phyloP scores from a whole-genome alignment of 2,329 filamentous ascomycete species.

The Magnaporthiopsis incrustans region DNA sequence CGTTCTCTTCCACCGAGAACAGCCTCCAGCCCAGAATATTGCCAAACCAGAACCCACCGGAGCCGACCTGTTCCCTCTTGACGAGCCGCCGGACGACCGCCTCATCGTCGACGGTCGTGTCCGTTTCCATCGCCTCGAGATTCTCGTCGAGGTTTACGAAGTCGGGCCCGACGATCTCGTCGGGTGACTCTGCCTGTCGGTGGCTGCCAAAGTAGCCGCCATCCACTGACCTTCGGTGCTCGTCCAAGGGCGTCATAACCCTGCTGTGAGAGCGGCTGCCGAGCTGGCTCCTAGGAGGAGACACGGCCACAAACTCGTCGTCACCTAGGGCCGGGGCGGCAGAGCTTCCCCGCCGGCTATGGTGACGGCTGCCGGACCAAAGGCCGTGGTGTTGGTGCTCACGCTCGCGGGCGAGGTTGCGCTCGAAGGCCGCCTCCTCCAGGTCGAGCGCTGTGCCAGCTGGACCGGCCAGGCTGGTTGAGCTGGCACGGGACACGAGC shows the following conservation, averaged over 20 bases:
- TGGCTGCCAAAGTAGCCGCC: slow-evolving; percentile 24
- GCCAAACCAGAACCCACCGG: slow-evolving; percentile 49
- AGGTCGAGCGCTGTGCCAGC: slow-evolving; percentile 33
- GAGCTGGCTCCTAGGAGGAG: slow-evolving; percentile 34
- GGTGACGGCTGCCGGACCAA: slow-evolving; percentile 30
- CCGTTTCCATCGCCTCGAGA: slow-evolving; percentile 39
- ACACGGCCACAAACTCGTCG: slow-evolving; percentile 22
- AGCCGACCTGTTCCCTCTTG: slow-evolving; percentile 38
- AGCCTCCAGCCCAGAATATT: slow-evolving; percentile 51
- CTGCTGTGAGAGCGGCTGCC: slow-evolving; percentile 40
- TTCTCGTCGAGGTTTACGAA: slow-evolving; percentile 56
- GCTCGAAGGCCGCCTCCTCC: slow-evolving; percentile 41
- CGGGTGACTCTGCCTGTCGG: slow-evolving; percentile 21
- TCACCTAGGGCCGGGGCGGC: slow-evolving; percentile 25
- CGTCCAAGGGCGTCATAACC: slow-evolving; percentile 35
- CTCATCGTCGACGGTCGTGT: slow-evolving; percentile 47
- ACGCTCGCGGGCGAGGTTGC: slow-evolving; percentile 41
- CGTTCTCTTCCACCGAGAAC: slow-evolving; percentile 54
- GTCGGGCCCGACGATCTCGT: slow-evolving; percentile 44
- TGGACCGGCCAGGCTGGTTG: slow-evolving; percentile 50
- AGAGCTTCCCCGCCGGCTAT: slow-evolving; percentile 38
- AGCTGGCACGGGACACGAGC: slow-evolving; percentile 58
- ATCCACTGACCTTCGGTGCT: slow-evolving; percentile 23
- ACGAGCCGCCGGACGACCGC: slow-evolving; percentile 50
- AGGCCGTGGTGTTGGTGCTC: slow-evolving; percentile 30